Base-by-base conservation (phyloP, 371 early-diverging fungal genomes). In the Mortierella polycephala region DNA sequence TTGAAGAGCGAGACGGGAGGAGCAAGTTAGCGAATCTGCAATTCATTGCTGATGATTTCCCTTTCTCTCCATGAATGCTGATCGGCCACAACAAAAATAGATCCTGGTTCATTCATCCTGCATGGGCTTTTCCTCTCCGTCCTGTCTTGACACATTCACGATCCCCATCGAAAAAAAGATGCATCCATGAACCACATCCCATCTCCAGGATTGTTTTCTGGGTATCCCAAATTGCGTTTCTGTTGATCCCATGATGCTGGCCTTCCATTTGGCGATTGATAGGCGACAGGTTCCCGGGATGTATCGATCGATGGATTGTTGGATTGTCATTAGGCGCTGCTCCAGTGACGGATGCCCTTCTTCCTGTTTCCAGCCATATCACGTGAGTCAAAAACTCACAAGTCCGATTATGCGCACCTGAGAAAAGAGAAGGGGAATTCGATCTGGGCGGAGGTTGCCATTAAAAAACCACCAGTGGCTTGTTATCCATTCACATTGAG, bases 371-470 rank as follows among this genome's bases (percentile, higher is more conserved):
- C 23, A 50, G 40, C 57, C 69, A 62, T 63, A 59, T 63, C 63
- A 51, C 61, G 45, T 20, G 11, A 41, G 40, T 23, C 58, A 40
- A 62, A 59, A 30, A 57, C 62, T 54, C 44, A 30, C 30, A 30
- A 30, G 55, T 54, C 54, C 21, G 54, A 56, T 47, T 57, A 57
- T 61, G 69, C 69, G 62, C 69, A 68, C 69, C 69, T 68, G 69
- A 61, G 69, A 61, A 68, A 68, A 68, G 69, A 68, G 69, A 61
- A 60, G 69, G 69, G 54, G 62, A 47, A 61, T 20, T 39, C 20
- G 14, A 7, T 20, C 13, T 46, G 11, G 46, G 16, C 46, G 20
- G 51, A 18, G 20, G 4, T 21, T 6, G 18, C 13, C 16, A 18
- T 18, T 51, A 18, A n/a, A n/a, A n/a, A 7, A 18, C 51, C 16